Evolutionary conservation across 2,329 filamentous ascomycete genomes (phyloP), one percentile per base, ranked within the genome.

Genomic region (Corniculantispora saksenae): DNA sequence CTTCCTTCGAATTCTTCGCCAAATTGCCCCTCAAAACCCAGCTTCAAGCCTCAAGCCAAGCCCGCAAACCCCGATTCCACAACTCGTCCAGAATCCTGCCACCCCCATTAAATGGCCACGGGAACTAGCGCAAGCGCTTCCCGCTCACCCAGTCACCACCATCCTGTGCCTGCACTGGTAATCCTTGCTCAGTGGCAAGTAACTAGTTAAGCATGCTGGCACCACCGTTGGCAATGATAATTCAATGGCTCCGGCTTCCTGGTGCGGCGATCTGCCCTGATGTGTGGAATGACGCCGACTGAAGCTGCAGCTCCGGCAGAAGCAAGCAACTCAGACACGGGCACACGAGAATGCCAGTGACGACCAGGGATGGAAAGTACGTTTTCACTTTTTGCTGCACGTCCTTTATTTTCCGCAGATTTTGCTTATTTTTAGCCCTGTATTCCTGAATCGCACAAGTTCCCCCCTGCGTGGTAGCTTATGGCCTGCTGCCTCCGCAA

Each of bases 111-210:
- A 60, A 38, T 21, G 35, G 40, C 35, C 51, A 47, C 51, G 40
- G 51, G 40, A 63, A 27, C 60, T 63, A 63, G 50, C 60, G 51
- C 51, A 63, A 63, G 60, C 60, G 60, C 60, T 63, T 63, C 60
- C 38, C 60, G 60, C 40, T 48, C 51, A 55, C 25, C 59, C 27
- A 55, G 29, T 55, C 51, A 61, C 23, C 32, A 51, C 38, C 38
- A 13, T 7, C 8, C 17, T 43, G 38, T 43, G 12, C 38, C 38
- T 43, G 38, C n/a, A n/a, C n/a, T n/a, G n/a, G n/a, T 43, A 13
- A 43, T 19, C 38, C 38, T 43, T 43, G 38, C 38, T 15, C 10
- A 3, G 38, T 43, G 38, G 17, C 38, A 43, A 43, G 38, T 13
- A 19, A 43, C n/a, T n/a, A n/a, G n/a, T 7, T 13, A 38, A 38